phyloP scores from a whole-genome alignment of 768 basidiomycete species.

The Tricholomella constricta region DNA sequence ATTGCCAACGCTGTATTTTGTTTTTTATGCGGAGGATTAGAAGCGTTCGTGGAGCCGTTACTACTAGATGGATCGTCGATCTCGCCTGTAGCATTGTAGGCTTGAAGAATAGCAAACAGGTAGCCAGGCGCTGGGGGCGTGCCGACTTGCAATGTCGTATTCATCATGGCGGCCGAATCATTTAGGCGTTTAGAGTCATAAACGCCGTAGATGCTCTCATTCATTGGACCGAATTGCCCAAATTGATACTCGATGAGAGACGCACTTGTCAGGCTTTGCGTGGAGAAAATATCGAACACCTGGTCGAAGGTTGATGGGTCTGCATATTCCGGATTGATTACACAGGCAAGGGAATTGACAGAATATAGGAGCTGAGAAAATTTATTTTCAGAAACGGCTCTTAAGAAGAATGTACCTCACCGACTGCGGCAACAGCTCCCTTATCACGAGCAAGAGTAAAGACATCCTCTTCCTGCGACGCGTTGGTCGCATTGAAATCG shows the following conservation, averaged over 20 bases:
- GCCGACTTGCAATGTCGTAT: slow-evolving; percentile 39
- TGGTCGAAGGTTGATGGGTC: slow-evolving; percentile 65
- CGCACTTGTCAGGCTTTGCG: slow-evolving; percentile 61
- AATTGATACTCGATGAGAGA: slow-evolving; percentile 61
- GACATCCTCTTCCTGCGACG: slow-evolving; percentile 65
- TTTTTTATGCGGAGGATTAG: slow-evolving; percentile 13
- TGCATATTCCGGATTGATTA: slow-evolving; percentile 73
- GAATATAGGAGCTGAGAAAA: slow-evolving; percentile 78
- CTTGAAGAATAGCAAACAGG: slow-evolving; percentile 69
- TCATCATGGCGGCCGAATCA: slow-evolving; percentile 43
- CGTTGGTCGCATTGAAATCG: slow-evolving; percentile 72
- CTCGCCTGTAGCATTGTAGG: slow-evolving; percentile 58
- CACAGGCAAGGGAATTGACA: slow-evolving; percentile 65
- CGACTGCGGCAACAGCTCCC: slow-evolving; percentile 80
- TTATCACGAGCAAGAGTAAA: slow-evolving; percentile 79
- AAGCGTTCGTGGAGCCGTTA: slow-evolving; percentile 19
- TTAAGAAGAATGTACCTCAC: slow-evolving; percentile 22
- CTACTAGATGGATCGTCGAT: slow-evolving; percentile 24
- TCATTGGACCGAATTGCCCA: slow-evolving; percentile 54
- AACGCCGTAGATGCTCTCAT: slow-evolving; percentile 49
- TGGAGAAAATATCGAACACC: slow-evolving; percentile 77
- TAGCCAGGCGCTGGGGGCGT: slow-evolving; percentile 55
- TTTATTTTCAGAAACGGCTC: not conserved
- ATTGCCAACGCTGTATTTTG: slow-evolving; percentile 72
- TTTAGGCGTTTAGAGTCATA: slow-evolving; percentile 71